Evolutionary conservation across 768 basidiomycete species (phyloP).

Genomic region (Rhizopogon vinicolor): DNA sequence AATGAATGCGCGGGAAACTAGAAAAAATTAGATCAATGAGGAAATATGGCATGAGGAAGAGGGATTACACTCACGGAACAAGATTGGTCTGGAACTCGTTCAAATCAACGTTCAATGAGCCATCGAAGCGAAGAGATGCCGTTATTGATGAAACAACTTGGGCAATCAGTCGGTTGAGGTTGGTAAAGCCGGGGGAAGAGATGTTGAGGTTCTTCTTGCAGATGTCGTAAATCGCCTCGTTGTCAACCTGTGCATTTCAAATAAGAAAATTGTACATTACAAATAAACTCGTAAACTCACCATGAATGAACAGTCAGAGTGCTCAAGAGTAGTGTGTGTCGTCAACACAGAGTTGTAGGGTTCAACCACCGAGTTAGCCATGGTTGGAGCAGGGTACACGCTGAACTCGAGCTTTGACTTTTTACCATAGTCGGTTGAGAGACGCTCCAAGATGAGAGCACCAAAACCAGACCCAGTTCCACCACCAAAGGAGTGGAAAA

Average conservation of each 20-base stretch:
- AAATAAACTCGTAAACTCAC: slow-evolving; percentile 32
- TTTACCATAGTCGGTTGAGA: slow-evolving; percentile 97
- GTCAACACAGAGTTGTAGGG: slow-evolving; percentile 97
- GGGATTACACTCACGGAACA: slow-evolving; percentile 69
- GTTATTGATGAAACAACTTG: slow-evolving; percentile 99
- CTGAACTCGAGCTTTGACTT: slow-evolving; percentile 99
- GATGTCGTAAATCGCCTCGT: slow-evolving; percentile 75
- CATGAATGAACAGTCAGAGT: slow-evolving; percentile 99
- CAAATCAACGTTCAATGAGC: slow-evolving; percentile 64
- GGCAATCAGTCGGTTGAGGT: slow-evolving; percentile 95
- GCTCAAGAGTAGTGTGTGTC: slow-evolving; percentile 97
- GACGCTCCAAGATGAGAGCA: slow-evolving; percentile 90
- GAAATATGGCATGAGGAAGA: not conserved
- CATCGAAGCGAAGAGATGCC: slow-evolving; percentile 74
- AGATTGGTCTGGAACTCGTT: slow-evolving; percentile 99
- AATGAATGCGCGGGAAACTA: slow-evolving; percentile 97
- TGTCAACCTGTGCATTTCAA: slow-evolving; percentile 52
- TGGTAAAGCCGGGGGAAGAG: slow-evolving; percentile 83
- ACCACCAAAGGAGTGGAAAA: slow-evolving; percentile 99
- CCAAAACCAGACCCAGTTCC: slow-evolving; percentile 99
- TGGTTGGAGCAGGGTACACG: slow-evolving; percentile 90
- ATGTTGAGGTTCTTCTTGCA: slow-evolving; percentile 91
- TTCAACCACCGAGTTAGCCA: slow-evolving; percentile 94
- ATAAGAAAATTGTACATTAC: slow-evolving; percentile 4
- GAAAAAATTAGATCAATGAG: not conserved